Evolutionary conservation across 1,139 yeast genomes (phyloP).

Genomic region (Debaryomycetaceae sp.): DNA sequence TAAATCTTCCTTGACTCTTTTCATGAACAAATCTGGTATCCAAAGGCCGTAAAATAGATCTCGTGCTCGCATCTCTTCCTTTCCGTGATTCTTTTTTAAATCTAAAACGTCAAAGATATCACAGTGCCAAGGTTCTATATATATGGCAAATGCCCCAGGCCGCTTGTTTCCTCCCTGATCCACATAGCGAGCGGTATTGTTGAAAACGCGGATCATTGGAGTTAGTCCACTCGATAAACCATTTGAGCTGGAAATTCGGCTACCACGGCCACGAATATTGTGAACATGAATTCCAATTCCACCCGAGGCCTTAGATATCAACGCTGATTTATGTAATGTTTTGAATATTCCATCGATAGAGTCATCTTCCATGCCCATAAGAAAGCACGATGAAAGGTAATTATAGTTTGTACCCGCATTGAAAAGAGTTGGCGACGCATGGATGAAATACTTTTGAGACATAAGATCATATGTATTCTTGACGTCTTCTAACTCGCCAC

Average conservation of each 20-base stretch:
- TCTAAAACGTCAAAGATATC: conserved; percentile 82
- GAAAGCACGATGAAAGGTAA: conserved; percentile 71
- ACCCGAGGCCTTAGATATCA: conserved; percentile 87
- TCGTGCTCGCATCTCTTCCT: conserved; percentile 86
- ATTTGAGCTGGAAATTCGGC: conserved; percentile 84
- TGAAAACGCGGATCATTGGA: conserved; percentile 87
- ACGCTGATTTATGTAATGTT: conserved; percentile 80
- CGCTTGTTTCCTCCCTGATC: conserved; percentile 95
- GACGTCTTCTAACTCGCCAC: conserved; percentile 63
- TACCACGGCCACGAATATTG: conserved; percentile 81
- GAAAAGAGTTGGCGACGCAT: conserved; percentile 86
- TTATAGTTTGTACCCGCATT: conserved; percentile 67
- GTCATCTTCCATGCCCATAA: conserved; percentile 85
- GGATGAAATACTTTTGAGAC: conserved; percentile 82
- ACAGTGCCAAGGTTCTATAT: conserved; percentile 90
- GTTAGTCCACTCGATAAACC: conserved; percentile 87
- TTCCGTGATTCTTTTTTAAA: conserved; percentile 85
- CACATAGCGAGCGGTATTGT: conserved; percentile 88
- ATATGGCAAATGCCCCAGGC: conserved; percentile 89
- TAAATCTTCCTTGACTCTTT: conserved; percentile 73
- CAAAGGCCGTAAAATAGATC: conserved; percentile 89
- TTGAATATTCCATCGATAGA: conserved; percentile 89
- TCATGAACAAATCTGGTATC: conserved; percentile 89
- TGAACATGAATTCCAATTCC: conserved; percentile 86
- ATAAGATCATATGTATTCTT: conserved; percentile 78